These are phyloP conservation scores for Lotus japonicus DNA, from an alignment of 306 rosid genomes.

Conservation along the genomic window DNA sequence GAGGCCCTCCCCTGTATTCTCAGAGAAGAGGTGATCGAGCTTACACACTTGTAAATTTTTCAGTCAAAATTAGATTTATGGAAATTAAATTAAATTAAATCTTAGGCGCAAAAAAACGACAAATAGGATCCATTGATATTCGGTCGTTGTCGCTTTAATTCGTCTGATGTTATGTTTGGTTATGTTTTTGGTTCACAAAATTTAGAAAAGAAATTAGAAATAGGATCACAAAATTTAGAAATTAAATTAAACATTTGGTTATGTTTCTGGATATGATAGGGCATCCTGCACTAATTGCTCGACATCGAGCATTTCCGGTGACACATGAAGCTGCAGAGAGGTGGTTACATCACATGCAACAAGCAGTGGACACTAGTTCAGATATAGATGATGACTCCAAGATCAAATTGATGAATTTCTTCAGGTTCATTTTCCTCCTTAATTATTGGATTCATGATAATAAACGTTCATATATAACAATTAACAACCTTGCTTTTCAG, in stretches of 20 bases:
- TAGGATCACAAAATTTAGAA: too few species aligned
- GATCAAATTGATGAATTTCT: slow-evolving; percentile 59
- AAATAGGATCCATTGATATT: too few species aligned
- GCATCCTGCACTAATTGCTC: slow-evolving; percentile 83
- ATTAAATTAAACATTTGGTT: background rate
- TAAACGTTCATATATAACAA: too few species aligned
- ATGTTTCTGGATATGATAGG: slow-evolving; percentile 34
- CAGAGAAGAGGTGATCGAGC: slow-evolving; percentile 65
- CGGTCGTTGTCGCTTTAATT: too few species aligned
- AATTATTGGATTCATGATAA: too few species aligned
- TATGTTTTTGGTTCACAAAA: too few species aligned
- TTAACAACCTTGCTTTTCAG: slow-evolving; percentile 22
- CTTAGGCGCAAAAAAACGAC: too few species aligned
- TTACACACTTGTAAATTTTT: too few species aligned
- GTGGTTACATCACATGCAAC: slow-evolving; percentile 84
- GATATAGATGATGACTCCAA: slow-evolving; percentile 68
- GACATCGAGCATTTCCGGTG: slow-evolving; percentile 78
- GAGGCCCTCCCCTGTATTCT: slow-evolving; percentile 78
- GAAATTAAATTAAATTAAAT: too few species aligned
- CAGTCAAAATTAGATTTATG: too few species aligned
- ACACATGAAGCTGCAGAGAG: slow-evolving; percentile 73
- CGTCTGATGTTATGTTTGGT: too few species aligned
- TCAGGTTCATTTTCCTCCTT: slow-evolving; percentile 48
- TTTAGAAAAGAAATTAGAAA: too few species aligned
- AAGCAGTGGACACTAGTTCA: slow-evolving; percentile 55